Base-by-base conservation (phyloP, 306 rosid genomes). In the Styphnolobium japonicum region DNA sequence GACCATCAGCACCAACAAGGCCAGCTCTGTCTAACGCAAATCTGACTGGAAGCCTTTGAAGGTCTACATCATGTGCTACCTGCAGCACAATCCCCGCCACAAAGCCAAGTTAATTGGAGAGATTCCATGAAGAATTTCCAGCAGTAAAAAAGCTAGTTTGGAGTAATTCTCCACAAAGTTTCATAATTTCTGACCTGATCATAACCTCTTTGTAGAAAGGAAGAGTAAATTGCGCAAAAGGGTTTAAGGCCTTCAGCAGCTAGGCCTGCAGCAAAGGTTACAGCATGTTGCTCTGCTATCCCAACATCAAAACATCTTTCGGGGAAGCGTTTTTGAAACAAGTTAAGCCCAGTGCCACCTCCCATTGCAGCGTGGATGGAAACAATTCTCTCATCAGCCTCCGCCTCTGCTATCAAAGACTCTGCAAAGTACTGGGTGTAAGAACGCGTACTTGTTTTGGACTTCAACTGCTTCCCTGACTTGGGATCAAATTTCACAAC, bases 351-450 rank as follows among this genome's bases (percentile, higher is more conserved):
- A 0, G 96, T 91, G 3, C 92, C 96, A 33, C 91, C 90, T 70
- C 96, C 96, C 92, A 91, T 91, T 29, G 96, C 96, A 23, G 96
- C 96, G 39, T 91, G 96, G 51, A 91, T 88, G 21, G 87, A 84
- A 10, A 87, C 60, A 33, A 91, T 80, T 45, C 33, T 74, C 0
- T 91, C 87, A 66, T 91, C 91, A 66, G 22, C 70, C 46, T 87
- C 84, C 34, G 92, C 96, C 60, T 91, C 96, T 0, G 91, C 89
- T 61, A 81, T 85, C 67, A 91, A 75, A 3, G 96, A 82, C 67
- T 85, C 88, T 0, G 90, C 91, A 72, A 88, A 91, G 81, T 87
- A 91, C 39, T 82, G 83, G 0, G 96, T 88, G 83, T 88, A 87
- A 0, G 89, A 81, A 29, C 11, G 53, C 5, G 89, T 83, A 22